Conservation (phyloP, 306 rosid genomes). For the Alnus rubra region DNA sequence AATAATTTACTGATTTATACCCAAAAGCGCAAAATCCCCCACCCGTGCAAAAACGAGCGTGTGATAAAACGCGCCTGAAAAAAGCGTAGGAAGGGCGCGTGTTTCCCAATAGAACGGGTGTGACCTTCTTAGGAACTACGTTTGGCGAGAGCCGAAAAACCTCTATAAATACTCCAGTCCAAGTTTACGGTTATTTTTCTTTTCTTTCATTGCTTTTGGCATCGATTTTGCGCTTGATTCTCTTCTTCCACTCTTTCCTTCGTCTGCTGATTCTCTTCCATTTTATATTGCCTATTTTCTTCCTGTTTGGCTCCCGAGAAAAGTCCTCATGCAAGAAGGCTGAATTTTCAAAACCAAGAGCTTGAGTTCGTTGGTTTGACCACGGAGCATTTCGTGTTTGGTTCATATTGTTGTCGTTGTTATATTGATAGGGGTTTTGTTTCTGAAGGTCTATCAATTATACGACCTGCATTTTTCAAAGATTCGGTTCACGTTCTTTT, state of each 20-base stretch:
- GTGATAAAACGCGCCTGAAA: not conserved
- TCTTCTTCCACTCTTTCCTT: not conserved
- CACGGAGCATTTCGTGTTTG: conserved; percentile 18
- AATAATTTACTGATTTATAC: no score
- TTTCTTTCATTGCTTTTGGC: conserved; percentile 26
- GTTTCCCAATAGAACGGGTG: conserved; percentile 47
- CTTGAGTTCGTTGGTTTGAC: not conserved
- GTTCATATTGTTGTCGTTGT: not conserved
- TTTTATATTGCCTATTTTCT: conserved; percentile 5
- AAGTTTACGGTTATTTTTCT: not conserved
- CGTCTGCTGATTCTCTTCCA: conserved; percentile 1
- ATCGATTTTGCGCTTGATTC: conserved; percentile 23
- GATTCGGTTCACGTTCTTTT: not conserved
- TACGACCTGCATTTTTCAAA: conserved; percentile 18
- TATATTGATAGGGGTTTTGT: conserved; percentile 12
- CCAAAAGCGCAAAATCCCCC: no score
- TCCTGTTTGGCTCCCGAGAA: conserved; percentile 42
- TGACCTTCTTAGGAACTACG: conserved; percentile 42
- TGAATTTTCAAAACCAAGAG: conserved; percentile 17
- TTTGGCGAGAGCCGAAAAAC: conserved; percentile 23
- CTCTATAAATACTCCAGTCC: conserved; percentile 49
- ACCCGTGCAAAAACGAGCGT: not conserved
- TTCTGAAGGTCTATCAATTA: conserved; percentile 17
- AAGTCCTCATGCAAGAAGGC: conserved; percentile 9
- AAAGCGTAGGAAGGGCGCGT: not conserved